Evolutionary conservation across 306 rosid species (phyloP).

Genomic region (Cicer cuneatum): DNA sequence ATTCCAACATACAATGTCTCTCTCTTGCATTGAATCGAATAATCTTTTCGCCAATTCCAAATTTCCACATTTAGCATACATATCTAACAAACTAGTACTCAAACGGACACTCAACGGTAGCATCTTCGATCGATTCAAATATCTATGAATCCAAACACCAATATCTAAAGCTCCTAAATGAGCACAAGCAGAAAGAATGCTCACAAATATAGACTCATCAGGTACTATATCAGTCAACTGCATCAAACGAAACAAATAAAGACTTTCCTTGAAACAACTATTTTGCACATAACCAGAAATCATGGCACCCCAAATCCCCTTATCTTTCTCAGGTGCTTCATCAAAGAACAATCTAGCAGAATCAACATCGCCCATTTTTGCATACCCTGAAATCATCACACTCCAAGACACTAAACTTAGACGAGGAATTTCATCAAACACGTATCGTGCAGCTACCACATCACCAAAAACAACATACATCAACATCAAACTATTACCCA

Average conservation of each 20-base stretch:
- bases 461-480: slow-evolving; percentile 53
- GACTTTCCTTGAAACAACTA: slow-evolving; percentile 77
- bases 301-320: slow-evolving; percentile 90
- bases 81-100: slow-evolving; percentile 70
- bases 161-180: slow-evolving; percentile 71
- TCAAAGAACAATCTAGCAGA: slow-evolving; percentile 72
- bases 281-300: slow-evolving; percentile 79
- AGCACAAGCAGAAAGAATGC: slow-evolving; percentile 78
- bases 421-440: slow-evolving; percentile 79
- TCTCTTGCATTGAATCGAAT: slow-evolving; percentile 52
- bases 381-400: slow-evolving; percentile 71
- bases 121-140: slow-evolving; percentile 43
- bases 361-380: slow-evolving; percentile 66
- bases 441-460: slow-evolving; percentile 55
- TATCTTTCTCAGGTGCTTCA: slow-evolving; percentile 69
- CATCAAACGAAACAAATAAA: slow-evolving; percentile 64
- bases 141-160: slow-evolving; percentile 74
- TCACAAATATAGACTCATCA: slow-evolving; percentile 73
- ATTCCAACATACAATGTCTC: slow-evolving; percentile 74
- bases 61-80: slow-evolving; percentile 83
- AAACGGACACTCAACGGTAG: slow-evolving; percentile 54
- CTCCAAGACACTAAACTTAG: slow-evolving; percentile 72
- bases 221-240: slow-evolving; percentile 60
- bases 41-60: slow-evolving; percentile 57
- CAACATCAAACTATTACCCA: slow-evolving; percentile 67